Conservation (phyloP, 495 filamentous ascomycete genomes). For the Aspergillus nanangensis region DNA sequence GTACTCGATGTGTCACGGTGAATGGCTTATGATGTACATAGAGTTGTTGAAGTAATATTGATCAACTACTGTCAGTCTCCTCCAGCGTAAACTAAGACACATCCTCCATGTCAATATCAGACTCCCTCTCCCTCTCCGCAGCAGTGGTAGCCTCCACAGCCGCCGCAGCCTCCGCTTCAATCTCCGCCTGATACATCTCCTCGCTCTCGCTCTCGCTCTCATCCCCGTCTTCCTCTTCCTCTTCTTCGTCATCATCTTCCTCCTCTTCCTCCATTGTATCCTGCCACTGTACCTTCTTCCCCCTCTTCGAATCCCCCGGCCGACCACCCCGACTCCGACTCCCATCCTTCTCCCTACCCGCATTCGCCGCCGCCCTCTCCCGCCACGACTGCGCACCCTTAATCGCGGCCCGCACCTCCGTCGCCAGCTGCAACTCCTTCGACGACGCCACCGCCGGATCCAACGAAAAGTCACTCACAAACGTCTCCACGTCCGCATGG, state of each 20-base stretch:
- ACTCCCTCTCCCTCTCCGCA: constrained; percentile 4
- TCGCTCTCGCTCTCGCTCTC: constrained; percentile 29
- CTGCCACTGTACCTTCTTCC: constrained; percentile 16
- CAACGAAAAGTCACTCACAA: constrained; percentile 26
- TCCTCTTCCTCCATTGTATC: constrained; percentile 4
- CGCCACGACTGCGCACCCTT: constrained; percentile 35
- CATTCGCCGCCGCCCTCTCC: constrained; percentile 24
- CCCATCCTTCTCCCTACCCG: constrained; percentile 18
- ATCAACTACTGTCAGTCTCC: neutral
- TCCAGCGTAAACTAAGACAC: neutral
- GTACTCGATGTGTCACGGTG: constrained; percentile 18
- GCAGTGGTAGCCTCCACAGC: constrained; percentile 17
- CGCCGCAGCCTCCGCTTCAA: constrained; percentile 22
- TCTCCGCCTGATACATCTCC: constrained; percentile 27
- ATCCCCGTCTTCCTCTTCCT: constrained; percentile 32
- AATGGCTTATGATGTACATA: constrained; percentile 18
- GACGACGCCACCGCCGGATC: constrained; percentile 20
- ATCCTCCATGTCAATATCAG: constrained; percentile 12
- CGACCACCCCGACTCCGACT: constrained; percentile 12
- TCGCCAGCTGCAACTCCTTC: constrained; percentile 30
- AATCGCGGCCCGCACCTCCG: constrained; percentile 35
- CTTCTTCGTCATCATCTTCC: constrained; percentile 6
- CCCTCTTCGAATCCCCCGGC: too few relatives aligned
- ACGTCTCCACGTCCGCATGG: constrained; percentile 22
- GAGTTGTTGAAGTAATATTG: neutral